phyloP scores from a whole-genome alignment of 225 moss, liverwort and hornwort genomes.

The Lunularia cruciata region DNA sequence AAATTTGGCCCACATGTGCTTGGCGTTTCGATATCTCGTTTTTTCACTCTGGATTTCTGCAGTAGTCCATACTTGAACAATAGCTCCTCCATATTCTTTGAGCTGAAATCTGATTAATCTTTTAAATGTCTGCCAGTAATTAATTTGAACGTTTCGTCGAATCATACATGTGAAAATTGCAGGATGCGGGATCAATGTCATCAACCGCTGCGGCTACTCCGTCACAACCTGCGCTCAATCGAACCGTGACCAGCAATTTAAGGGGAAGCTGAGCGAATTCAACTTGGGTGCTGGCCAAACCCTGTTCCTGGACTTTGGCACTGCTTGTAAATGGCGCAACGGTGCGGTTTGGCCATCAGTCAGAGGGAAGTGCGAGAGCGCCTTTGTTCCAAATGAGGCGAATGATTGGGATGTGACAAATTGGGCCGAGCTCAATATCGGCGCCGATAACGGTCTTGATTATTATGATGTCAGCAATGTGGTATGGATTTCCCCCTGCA shows the following conservation, averaged over 20 bases:
- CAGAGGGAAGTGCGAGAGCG: slow-evolving; percentile 3
- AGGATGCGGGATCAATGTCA: slow-evolving; percentile 12
- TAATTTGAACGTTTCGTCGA: too few species aligned
- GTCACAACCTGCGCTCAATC: slow-evolving; percentile 1
- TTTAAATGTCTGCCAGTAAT: too few species aligned
- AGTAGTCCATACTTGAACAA: too few species aligned
- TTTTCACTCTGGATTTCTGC: too few species aligned
- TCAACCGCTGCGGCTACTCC: not conserved
- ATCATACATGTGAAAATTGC: too few species aligned
- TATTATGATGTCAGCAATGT: slow-evolving; percentile 23
- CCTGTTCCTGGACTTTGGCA: slow-evolving; percentile 11
- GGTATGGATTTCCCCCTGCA: not conserved
- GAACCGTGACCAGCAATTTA: not conserved
- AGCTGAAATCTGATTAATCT: too few species aligned
- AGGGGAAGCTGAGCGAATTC: not conserved
- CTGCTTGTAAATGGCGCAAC: slow-evolving; percentile 2
- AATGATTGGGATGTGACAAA: slow-evolving; percentile 9
- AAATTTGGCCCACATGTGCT: too few species aligned
- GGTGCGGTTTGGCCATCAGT: slow-evolving; percentile 4
- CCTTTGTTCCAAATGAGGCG: not conserved
- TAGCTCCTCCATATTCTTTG: too few species aligned
- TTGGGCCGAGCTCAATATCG: slow-evolving; percentile 11
- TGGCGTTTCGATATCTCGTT: too few species aligned
- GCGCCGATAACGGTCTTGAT: slow-evolving; percentile 3
- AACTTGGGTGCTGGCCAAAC: not conserved